Conservation (phyloP, 2,329 filamentous ascomycete genomes). For the Tolypocladium album region DNA sequence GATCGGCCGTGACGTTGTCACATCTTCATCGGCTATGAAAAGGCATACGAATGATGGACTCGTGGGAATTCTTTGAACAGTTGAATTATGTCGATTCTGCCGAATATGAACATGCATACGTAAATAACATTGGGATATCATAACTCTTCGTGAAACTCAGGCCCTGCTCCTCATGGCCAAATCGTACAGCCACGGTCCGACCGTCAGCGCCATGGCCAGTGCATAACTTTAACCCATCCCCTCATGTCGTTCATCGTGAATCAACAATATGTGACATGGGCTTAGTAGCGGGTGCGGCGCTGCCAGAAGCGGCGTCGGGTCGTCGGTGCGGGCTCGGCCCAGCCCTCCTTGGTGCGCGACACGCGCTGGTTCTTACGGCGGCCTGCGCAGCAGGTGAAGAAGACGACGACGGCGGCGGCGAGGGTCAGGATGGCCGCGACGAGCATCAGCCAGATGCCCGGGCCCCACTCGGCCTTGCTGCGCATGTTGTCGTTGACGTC, state of each 20-base stretch:
- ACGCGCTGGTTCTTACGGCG: slow-evolving; percentile 23
- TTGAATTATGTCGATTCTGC: background rate
- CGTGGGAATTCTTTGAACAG: background rate
- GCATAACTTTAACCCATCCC: background rate
- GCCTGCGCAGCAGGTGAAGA: slow-evolving; percentile 50
- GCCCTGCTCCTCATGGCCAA: background rate
- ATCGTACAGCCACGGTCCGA: background rate
- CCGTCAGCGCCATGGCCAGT: background rate
- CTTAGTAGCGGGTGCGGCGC: background rate
- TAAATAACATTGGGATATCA: background rate
- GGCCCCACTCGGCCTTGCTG: slow-evolving; percentile 36
- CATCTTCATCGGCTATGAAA: background rate
- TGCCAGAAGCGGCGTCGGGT: slow-evolving; percentile 9
- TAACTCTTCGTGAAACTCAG: background rate
- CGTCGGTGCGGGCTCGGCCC: slow-evolving; percentile 6
- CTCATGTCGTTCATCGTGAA: background rate
- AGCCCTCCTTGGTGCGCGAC: slow-evolving; percentile 16
- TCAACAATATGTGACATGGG: background rate
- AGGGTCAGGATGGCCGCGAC: slow-evolving; percentile 44
- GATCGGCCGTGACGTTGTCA: background rate
- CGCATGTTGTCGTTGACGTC: slow-evolving; percentile 40
- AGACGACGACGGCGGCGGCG: slow-evolving; percentile 43
- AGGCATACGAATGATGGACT: background rate
- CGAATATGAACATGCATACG: background rate
- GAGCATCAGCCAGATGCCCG: slow-evolving; percentile 49